phyloP scores from a whole-genome alignment of 1,139 yeast genomes.

The Debaryomycetaceae sp. region DNA sequence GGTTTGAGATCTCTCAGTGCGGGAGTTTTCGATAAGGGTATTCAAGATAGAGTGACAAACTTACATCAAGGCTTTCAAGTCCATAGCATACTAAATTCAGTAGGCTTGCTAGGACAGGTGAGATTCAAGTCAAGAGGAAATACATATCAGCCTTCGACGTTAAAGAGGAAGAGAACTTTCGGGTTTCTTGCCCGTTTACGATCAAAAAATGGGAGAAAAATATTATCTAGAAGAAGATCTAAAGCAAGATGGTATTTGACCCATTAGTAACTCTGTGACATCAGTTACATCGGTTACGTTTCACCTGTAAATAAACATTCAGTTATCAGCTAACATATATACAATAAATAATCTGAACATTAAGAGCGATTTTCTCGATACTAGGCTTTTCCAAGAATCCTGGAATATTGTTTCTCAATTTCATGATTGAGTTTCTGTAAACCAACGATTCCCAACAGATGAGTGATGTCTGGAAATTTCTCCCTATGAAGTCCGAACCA shows the following conservation, averaged over 20 bases:
- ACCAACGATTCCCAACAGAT: conserved; percentile 69
- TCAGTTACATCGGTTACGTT: background rate
- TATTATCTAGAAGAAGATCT: conserved; percentile 71
- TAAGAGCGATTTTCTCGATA: background rate
- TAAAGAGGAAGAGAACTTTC: conserved; percentile 83
- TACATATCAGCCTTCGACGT: conserved; percentile 90
- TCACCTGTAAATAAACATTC: conserved; percentile 7
- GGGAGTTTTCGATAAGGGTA: background rate
- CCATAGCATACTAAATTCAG: background rate
- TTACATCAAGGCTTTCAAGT: background rate
- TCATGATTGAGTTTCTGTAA: conserved; percentile 72
- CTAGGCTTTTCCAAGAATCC: conserved; percentile 40
- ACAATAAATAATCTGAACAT: background rate
- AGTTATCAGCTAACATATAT: background rate
- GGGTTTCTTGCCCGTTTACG: conserved; percentile 90
- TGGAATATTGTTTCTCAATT: conserved; percentile 50
- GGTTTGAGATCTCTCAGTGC: background rate
- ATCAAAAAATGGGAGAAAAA: conserved; percentile 73
- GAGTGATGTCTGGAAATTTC: conserved; percentile 81
- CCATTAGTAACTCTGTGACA: conserved; percentile 41
- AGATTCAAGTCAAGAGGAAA: conserved; percentile 91
- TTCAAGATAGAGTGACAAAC: background rate
- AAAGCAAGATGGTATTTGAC: conserved; percentile 95
- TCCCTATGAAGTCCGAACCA: conserved; percentile 95
- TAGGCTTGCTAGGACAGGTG: conserved; percentile 36